Evolutionary conservation across 768 basidiomycete genomes (phyloP).

Genomic region (Suillus cothurnatus): DNA sequence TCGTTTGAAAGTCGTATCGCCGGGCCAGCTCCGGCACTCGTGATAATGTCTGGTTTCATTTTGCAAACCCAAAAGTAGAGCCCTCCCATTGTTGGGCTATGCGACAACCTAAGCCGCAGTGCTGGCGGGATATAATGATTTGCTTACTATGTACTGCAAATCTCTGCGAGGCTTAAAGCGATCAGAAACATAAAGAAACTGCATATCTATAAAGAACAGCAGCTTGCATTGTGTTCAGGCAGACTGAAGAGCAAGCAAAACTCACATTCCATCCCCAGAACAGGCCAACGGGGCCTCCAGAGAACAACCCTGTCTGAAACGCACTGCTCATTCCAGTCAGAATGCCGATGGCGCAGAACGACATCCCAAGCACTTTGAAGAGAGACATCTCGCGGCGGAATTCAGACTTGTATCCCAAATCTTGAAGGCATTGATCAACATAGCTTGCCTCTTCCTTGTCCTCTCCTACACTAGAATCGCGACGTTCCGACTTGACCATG

Average conservation of each 20-base stretch:
- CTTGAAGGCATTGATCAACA: slow-evolving; percentile 44
- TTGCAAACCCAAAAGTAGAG: slow-evolving; percentile 67
- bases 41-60: slow-evolving; percentile 50
- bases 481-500: not conserved
- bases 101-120: slow-evolving; percentile 1
- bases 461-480: not conserved
- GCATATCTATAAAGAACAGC: slow-evolving; percentile 41
- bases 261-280: slow-evolving; percentile 68
- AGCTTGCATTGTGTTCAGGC: not conserved
- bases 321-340: slow-evolving; percentile 63
- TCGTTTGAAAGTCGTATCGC: not conserved
- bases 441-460: not conserved
- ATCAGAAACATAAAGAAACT: slow-evolving; percentile 61
- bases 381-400: slow-evolving; percentile 61
- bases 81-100: slow-evolving; percentile 57
- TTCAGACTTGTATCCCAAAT: slow-evolving; percentile 57
- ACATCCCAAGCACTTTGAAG: slow-evolving; percentile 59
- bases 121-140: not conserved
- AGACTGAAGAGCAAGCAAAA: not conserved
- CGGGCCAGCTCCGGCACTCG: not conserved
- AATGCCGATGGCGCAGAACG: slow-evolving; percentile 62
- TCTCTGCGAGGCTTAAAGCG: slow-evolving; percentile 56
- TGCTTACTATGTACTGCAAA: slow-evolving; percentile 58
- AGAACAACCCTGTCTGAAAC: slow-evolving; percentile 60
- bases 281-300: slow-evolving; percentile 56